Base-by-base conservation (phyloP, 2,329 filamentous ascomycete genomes). In the Nannizzia gypsea region DNA sequence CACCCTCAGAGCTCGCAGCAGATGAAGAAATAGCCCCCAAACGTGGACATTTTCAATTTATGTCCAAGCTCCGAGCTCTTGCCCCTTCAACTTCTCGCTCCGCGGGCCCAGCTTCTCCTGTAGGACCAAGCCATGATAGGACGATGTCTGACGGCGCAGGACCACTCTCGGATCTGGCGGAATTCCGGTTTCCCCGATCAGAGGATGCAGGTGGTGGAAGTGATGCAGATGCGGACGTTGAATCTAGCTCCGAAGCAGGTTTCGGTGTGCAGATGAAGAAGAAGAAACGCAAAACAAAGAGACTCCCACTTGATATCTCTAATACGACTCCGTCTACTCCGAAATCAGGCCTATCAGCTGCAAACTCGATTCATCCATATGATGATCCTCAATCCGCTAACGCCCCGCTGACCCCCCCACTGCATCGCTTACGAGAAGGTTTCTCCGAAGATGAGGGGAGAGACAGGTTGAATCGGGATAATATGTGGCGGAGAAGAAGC, bases 231-330 rank as follows among this genome's bases (percentile, higher is more conserved):
- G 85, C 87, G 0, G 89, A 93, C 70, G 89, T 86, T 1, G 91
- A 95, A 70, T 89, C 93, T 69, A 95, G 90, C 50, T 88, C 85
- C 0, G 89, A 90, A 58, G 91, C 96, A 69, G 80, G 80, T 67
- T 73, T n/a, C 69, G 74, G 13, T 76, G 77, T 58, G 67, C 73
- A 28, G 1, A 81, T 80, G 63, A 78, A 77, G 34, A 88, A 82
- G 72, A 85, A 81, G 71, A 85, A 84, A 71, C 81, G 83, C 64
- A 83, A 82, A 69, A 84, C 79, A 66, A 80, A 81, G 62, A 77
- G 84, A 65, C 81, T 70, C 78, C 80, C 75, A 72, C 80, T 72
- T 67, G 79, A 68, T 73, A 84, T 69, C 62, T 79, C 72, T 62
- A 78, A 83, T 62, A 87, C 88, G 5, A 81, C 84, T 1, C 88